These are phyloP conservation scores for Cercospora beticola DNA, from an alignment of 2,329 filamentous ascomycete species.

Conservation along the genomic window DNA sequence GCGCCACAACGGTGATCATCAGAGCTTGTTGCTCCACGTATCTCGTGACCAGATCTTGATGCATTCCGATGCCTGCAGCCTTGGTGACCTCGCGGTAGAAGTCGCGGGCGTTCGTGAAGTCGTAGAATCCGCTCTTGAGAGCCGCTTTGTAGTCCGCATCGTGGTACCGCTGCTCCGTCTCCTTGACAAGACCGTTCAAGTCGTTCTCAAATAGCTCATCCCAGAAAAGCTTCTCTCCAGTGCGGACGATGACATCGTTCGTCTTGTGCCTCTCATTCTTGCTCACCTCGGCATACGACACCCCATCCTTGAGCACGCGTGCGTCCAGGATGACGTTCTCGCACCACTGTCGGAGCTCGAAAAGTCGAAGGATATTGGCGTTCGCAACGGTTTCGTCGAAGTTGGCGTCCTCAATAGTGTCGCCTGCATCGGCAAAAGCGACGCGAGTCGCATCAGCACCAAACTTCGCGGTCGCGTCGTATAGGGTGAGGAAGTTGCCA, in stretches of 20 bases:
- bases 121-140: constrained; percentile 81
- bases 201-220: constrained; percentile 93
- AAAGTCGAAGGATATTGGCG: constrained; percentile 82
- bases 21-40: constrained; percentile 87
- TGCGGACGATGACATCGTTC: constrained; percentile 64
- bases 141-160: constrained; percentile 79
- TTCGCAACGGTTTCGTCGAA: constrained; percentile 96
- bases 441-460: constrained; percentile 91
- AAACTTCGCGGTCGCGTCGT: constrained; percentile 84
- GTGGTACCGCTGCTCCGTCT: constrained; percentile 76
- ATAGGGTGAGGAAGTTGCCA: constrained; percentile 92
- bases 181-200: constrained; percentile 77
- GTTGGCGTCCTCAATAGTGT: constrained; percentile 93
- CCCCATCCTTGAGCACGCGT: constrained; percentile 44
- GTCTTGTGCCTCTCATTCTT: constrained; percentile 49
- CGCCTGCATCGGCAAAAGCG: constrained; percentile 89
- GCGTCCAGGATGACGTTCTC: constrained; percentile 75
- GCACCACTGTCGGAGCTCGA: constrained; percentile 83
- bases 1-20: constrained; percentile 78
- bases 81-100: constrained; percentile 83
- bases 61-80: constrained; percentile 79
- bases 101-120: constrained; percentile 84
- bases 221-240: constrained; percentile 74
- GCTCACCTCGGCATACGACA: constrained; percentile 44
- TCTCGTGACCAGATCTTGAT: constrained; percentile 72